Evolutionary conservation across 305 asterid genomes (phyloP), one percentile per base, ranked within the genome.

Genomic region (Solanum hybrid): DNA sequence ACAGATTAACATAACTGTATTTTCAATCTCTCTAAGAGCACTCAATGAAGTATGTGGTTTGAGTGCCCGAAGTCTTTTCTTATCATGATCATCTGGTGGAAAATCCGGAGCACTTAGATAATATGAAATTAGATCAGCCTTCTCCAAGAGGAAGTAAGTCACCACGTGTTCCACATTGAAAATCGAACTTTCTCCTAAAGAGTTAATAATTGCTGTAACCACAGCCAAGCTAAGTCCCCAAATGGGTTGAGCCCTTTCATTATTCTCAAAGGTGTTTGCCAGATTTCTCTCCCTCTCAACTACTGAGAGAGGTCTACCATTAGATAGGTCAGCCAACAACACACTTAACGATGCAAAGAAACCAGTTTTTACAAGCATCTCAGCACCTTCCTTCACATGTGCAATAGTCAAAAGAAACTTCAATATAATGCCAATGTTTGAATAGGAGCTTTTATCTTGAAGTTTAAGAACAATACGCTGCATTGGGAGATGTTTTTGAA

Each of bases 211-310:
- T 51, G 99, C 95, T 74, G 99, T 94, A 80, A 95, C 95, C 74
- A 97, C 91, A 85, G 99, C 98, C 93, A 97, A 91, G 93, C 98
- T 89, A 93, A 96, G 98, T 86, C 99, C 99, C 98, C 98, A 97
- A 69, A 96, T 92, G 90, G 93, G 92, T 87, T 92, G 93, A 89
- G 96, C 93, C 93, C 92, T 95, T 89, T 92, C 97, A 67, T 87
- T 92, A 87, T 89, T 91, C 90, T 94, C 95, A 36, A 92, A 89
- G 51, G 77, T 14, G 82, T 89, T 86, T 90, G 93, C 86, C 89
- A 92, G 91, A 88, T 92, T 92, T 83, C 92, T 90, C 91, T 94
- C 97, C 85, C 91, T 89, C 76, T 92, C 94, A 92, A 93, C 91
- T 88, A 90, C 92, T 24, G 95, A 90, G 89, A 90, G 90, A 89